Evolutionary conservation across 371 early-diverging fungal species (phyloP), one percentile per base, ranked within the genome.

Genomic region (Mortierella sp.): DNA sequence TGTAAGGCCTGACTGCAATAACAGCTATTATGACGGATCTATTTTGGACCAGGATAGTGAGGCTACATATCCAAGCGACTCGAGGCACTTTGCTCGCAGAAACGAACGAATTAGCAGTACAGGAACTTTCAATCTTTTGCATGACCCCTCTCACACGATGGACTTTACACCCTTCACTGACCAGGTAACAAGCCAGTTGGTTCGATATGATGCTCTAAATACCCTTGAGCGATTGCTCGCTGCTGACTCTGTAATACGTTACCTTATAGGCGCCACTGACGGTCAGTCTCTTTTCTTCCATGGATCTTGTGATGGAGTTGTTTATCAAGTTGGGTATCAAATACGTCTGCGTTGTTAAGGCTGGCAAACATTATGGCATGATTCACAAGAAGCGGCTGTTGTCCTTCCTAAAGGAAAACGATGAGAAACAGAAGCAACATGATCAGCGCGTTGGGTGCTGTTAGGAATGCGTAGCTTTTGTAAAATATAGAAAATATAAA

Each of bases 271-370:
- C 96, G 1, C 98, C 98, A 0, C 65, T 97, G 15, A 87, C 93
- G 1, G 88, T 97, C 10, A 86, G 91, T 21, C 78, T 90, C 4
- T 87, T 90, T 62, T 87, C 95, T 19, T 93, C 96, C 22, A 93
- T 96, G 87, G 97, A 97, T 60, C 69, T 96, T n/a, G 92, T 95
- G 10, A 86, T 93, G 78, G 96, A 96, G 61, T 77, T 98, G 69
- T 96, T 98, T 78, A 88, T 91, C 67, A 95, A 96, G 74, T 82
- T 97, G 21, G 98, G 92, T 8, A 86, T 90, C 69, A 87, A 90
- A 55, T 91, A 91, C 69, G 85, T 91, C 0, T 90, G 90, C 73
- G 88, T 90, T 19, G 85, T 85, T 6, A 81, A 88, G 58, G 76
- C 89, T 50, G 94, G 95, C 0, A 70, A 85, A 43, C 92, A 86